phyloP scores from a whole-genome alignment of 2,329 filamentous ascomycete genomes.

The Ophiosphaerella herpotricha region DNA sequence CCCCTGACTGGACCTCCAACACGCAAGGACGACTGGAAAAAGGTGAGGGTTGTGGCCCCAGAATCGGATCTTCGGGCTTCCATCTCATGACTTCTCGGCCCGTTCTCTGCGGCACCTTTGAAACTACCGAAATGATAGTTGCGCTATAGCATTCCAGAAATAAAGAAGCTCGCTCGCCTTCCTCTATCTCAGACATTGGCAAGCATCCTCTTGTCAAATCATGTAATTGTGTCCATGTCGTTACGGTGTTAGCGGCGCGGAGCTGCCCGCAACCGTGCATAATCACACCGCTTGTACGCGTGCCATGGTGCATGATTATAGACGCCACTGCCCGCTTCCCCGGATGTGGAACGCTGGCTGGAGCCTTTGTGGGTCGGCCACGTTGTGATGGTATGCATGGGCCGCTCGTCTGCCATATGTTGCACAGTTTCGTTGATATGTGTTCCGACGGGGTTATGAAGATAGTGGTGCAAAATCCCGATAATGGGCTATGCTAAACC shows the following conservation, averaged over 20 bases:
- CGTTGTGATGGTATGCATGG: constrained; percentile 7
- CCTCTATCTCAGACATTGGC: constrained; percentile 5
- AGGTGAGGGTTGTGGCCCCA: constrained; percentile 37
- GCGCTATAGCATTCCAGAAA: background rate
- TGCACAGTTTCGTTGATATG: background rate
- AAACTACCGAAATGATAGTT: constrained; percentile 9
- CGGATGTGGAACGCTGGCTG: constrained; percentile 24
- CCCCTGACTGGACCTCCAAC: constrained; percentile 11
- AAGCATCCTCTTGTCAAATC: background rate
- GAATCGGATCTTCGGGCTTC: constrained; percentile 1
- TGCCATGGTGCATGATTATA: constrained; percentile 10
- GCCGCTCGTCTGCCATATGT: background rate
- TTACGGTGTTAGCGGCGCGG: constrained; percentile 5
- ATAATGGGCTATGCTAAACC: too few species aligned
- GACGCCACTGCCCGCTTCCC: constrained; percentile 21
- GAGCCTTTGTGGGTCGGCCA: constrained; percentile 14
- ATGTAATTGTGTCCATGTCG: background rate
- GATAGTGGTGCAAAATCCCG: too few species aligned
- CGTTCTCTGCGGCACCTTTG: constrained; percentile 9
- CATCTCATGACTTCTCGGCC: constrained; percentile 4
- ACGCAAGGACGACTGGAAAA: constrained; percentile 31
- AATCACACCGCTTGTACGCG: constrained; percentile 34
- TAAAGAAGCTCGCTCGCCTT: background rate
- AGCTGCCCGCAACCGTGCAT: constrained; percentile 27
- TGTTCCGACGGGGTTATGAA: too few species aligned